Percentiles rank a stretch among this genome's conserved stretches.
Conservation (phyloP, 73 alveolate genomes). For the Uronychia binucleata region DNA sequence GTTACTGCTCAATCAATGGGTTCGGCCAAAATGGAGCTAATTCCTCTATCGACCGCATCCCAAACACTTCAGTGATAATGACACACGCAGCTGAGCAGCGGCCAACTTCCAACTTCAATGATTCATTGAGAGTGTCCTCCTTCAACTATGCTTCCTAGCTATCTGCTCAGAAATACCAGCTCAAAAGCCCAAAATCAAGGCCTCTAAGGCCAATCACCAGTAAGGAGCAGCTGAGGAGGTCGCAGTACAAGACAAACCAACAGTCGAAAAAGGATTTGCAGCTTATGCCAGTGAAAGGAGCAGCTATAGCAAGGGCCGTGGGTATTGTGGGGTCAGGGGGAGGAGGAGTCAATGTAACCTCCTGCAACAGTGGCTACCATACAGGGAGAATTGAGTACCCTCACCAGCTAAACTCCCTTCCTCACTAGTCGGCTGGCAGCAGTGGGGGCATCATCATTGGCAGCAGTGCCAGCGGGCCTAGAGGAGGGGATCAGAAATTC, state of each 20-base stretch:
- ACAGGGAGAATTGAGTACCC: not conserved
- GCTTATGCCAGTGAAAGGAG: not conserved
- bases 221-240: not conserved
- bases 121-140: not conserved
- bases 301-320: not conserved
- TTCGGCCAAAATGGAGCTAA: not conserved
- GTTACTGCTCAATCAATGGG: not conserved
- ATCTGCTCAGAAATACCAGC: not conserved
- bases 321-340: too few relatives aligned
- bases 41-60: not conserved
- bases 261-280: not conserved
- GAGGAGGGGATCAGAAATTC: too few relatives aligned
- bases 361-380: too few relatives aligned
- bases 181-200: not conserved
- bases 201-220: constrained; percentile 1
- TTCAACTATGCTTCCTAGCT: not conserved
- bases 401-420: not conserved
- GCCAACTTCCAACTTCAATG: not conserved
- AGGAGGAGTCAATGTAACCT: too few relatives aligned
- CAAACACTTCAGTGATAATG: not conserved
- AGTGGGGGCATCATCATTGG: not conserved
- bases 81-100: not conserved
- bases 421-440: not conserved
- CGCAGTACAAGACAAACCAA: not conserved
- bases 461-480: not conserved